Conservation (phyloP, 352 stramenopile genomes). For the Phytophthora foliorum region DNA sequence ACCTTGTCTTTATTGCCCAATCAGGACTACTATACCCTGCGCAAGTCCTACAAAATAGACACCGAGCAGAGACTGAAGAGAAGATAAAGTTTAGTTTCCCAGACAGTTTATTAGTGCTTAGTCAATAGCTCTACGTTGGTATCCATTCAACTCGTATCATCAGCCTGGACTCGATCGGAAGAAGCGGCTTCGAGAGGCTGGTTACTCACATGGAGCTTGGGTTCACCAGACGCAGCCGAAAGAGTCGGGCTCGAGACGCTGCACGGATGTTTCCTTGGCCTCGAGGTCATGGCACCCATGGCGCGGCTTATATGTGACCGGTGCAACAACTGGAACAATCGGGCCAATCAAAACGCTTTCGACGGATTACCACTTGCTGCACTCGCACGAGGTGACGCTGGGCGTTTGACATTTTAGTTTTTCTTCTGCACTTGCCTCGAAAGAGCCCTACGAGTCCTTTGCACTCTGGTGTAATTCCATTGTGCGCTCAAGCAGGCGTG, state of each 20-base stretch:
- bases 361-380: constrained; percentile 9
- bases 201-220: constrained; percentile 1
- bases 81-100: too few species aligned
- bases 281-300: neutral
- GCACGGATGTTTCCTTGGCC: neutral
- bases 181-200: neutral
- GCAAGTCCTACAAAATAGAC: too few species aligned
- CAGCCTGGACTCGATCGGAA: too few species aligned
- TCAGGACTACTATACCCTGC: too few species aligned
- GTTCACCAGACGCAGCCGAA: neutral
- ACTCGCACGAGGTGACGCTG: constrained; percentile 17
- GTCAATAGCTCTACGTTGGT: too few species aligned
- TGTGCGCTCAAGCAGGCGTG: neutral
- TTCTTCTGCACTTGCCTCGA: neutral
- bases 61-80: too few species aligned
- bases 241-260: constrained; percentile 2
- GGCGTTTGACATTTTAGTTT: constrained; percentile 25
- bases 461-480: constrained; percentile 4
- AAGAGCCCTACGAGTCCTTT: neutral
- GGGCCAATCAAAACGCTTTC: constrained; percentile 25
- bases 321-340: constrained; percentile 13
- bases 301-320: constrained; percentile 4
- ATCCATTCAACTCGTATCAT: too few species aligned
- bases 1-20: neutral
- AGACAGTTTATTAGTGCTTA: too few species aligned